phyloP scores from a whole-genome alignment of 2,329 filamentous ascomycete genomes.

The Ilyonectria sp. region DNA sequence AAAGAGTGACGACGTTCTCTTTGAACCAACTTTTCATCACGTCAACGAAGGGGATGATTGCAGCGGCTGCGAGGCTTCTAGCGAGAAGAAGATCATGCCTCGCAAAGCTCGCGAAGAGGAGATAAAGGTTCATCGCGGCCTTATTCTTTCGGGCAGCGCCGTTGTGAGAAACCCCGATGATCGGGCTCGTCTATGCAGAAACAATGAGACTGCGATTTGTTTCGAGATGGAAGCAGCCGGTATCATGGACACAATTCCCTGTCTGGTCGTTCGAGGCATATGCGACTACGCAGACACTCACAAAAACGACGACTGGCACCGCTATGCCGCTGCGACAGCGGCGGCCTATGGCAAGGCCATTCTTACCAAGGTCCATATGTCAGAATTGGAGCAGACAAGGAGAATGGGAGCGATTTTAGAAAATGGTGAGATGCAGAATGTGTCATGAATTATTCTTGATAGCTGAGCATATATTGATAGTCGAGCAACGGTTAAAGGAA shows the following conservation, averaged over 20 bases:
- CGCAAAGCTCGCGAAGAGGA: not conserved
- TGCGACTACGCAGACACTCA: conserved; percentile 56
- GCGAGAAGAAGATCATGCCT: not conserved
- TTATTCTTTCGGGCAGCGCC: not conserved
- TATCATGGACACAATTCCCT: conserved; percentile 44
- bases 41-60: not conserved
- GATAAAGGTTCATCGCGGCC: conserved; percentile 3
- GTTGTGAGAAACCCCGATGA: not conserved
- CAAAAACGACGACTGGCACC: conserved; percentile 55
- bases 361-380: not conserved
- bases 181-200: not conserved
- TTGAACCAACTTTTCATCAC: not conserved
- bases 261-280: conserved; percentile 53
- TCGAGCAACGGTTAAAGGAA: too few relatives aligned
- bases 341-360: conserved; percentile 38
- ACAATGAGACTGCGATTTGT: conserved; percentile 23
- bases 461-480: too few relatives aligned
- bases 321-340: conserved; percentile 52
- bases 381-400: not conserved
- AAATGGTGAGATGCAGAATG: not conserved
- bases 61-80: not conserved
- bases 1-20: not conserved
- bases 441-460: too few relatives aligned
- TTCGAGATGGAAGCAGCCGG: conserved; percentile 32
- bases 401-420: not conserved